Evolutionary conservation across 1,139 yeast species (phyloP).

Genomic region (Pichia cactophila): DNA sequence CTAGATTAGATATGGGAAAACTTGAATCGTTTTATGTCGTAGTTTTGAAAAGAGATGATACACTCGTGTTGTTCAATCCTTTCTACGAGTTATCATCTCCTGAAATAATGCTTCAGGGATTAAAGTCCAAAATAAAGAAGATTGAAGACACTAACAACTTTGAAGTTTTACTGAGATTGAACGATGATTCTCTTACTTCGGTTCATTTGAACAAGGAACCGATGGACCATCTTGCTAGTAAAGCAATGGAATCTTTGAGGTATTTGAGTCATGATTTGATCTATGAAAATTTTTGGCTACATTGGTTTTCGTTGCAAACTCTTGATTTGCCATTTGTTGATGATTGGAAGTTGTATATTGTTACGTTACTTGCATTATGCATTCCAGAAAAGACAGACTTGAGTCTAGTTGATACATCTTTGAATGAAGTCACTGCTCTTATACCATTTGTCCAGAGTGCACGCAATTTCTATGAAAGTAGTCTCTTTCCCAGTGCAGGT

Average conservation of each 20-base stretch:
- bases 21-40: constrained; percentile 33
- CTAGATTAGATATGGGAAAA: constrained; percentile 32
- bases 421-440: constrained; percentile 35
- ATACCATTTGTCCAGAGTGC: constrained; percentile 35
- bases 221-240: constrained; percentile 33
- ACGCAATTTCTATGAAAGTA: constrained; percentile 14
- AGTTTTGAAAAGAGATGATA: constrained; percentile 29
- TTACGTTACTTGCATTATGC: constrained; percentile 42
- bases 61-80: constrained; percentile 52
- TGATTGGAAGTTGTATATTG: constrained; percentile 60
- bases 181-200: constrained; percentile 27
- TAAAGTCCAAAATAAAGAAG: constrained; percentile 6
- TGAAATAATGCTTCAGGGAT: constrained; percentile 24
- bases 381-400: constrained; percentile 35
- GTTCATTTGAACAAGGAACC: constrained; percentile 43
- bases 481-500: constrained; percentile 13
- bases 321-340: constrained; percentile 32
- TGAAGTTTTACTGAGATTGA: constrained; percentile 18
- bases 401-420: constrained; percentile 15
- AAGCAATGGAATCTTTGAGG: constrained; percentile 43
- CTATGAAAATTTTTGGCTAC: constrained; percentile 49
- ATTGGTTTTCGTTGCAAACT: constrained; percentile 56
- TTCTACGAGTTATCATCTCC: constrained; percentile 52
- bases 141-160: constrained; percentile 18
- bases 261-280: constrained; percentile 52